Base-by-base conservation (phyloP, 805 yeast genomes). In the Saccharomycopsis sp. region DNA sequence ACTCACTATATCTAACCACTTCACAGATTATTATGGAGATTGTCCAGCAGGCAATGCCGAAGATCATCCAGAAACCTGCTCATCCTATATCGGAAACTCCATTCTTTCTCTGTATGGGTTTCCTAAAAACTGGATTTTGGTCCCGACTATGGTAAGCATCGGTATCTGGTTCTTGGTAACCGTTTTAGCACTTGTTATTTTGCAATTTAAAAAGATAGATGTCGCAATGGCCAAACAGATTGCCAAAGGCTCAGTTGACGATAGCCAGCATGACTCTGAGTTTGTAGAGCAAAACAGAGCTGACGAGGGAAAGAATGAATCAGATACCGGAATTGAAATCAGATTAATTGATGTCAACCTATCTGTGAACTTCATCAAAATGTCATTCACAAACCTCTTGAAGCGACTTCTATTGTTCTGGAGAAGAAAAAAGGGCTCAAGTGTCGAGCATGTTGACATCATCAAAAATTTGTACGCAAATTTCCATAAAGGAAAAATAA, bases 1-100 rank as follows among this genome's bases (percentile, higher is more conserved):
- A 1, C 84, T 83, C 1, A 65, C 84, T 57, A 65, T 79, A 47
- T 77, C 91, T 0, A 86, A 84, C 65, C 84, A 88, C 63, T 89
- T 80, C 66, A 74, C 86, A 1, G 80, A 77, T 37, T 87, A 75
- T 72, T 60, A 68, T 48, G 90, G 90, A 14, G 81, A 79, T 55
- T 84, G 89, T 64, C 81, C 79, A 1, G 37, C 52, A 24, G 47
- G 59, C n/a, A 64, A 69, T 44, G 69, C 66, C 44, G 65, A 61
- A 37, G 41, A 57, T 24, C 63, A 65, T 14, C 65, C 70, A 0
- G 72, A 73, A 54, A 53, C 71, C 47, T 80, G 87, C 64, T 67
- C 64, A 54, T 80, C 79, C 57, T 83, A 77, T 58, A 67, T 80
- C 0, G 92, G 92, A 3, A 64, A 68, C 5, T 78, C 79, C 59